Base-by-base conservation (phyloP, 441 rosid genomes). In the Eutrema salsugineum region DNA sequence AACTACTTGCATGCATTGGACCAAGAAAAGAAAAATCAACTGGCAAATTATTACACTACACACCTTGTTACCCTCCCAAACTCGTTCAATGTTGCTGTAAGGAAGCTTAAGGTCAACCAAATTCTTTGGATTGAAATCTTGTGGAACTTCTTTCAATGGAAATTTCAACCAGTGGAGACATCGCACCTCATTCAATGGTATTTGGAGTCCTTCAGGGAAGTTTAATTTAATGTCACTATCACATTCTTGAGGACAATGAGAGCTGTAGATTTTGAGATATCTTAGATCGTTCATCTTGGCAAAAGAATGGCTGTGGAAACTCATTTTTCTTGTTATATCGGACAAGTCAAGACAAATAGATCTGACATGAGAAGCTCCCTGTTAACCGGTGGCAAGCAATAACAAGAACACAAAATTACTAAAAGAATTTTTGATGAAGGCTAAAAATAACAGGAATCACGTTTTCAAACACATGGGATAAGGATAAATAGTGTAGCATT, bases 81-180 rank as follows among this genome's bases (percentile, higher is more conserved):
- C 24, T 3, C 17, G 43, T 30, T 28, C 51, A 61, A 70, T 61
- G 6, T 60, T 14, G 68, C 75, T 70, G 61, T 49, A 49, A 1
- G 75, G 75, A 5, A 70, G 75, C 68, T 39, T 70, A n/a, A 70
- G 68, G 50, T 70, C 75, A 1, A 70, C 67, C 15, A 70, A 39
- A 28, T 70, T 61, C 0, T 49, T 3, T 11, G 71, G 77, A 20
- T 36, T 46, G 48, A 72, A 64, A 2, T 72, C 58, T 72, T 16
- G 14, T 42, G 71, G 71, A 36, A 64, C 12, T 44, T 55, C 65
- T 16, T 64, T 24, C 49, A 35, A 5, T 17, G 77, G 77, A 12
- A 44, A 72, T 3, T 64, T 14, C 0, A 64, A 28, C 77, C 77
- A 72, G 10, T 64, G 70, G 16, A 72, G 49, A 72, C n/a, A 72